These are phyloP conservation scores for Lyophyllum semitale DNA, from an alignment of 768 basidiomycete genomes.

Conservation along the genomic window DNA sequence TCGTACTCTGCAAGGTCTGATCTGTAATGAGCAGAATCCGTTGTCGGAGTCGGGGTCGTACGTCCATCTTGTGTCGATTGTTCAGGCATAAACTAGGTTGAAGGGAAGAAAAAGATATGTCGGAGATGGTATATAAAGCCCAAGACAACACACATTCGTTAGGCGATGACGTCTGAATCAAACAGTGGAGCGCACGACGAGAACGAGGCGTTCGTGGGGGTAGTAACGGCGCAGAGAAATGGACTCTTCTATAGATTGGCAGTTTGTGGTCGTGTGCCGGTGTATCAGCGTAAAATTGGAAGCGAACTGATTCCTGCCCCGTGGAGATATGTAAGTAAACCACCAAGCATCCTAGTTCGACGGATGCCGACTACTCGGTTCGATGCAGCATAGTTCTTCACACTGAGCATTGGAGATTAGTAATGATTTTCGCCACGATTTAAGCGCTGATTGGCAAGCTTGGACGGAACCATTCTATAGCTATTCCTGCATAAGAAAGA, in stretches of 20 bases:
- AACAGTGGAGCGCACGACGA: background rate
- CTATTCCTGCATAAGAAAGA: too few relatives aligned
- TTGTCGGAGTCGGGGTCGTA: background rate
- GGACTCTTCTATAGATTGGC: background rate
- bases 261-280: slow-evolving; percentile 19
- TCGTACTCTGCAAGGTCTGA: slow-evolving; percentile 29
- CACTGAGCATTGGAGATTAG: too few relatives aligned
- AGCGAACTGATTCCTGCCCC: background rate
- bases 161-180: background rate
- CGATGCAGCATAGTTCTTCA: too few relatives aligned
- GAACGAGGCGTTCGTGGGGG: background rate
- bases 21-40: slow-evolving; percentile 2
- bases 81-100: slow-evolving; percentile 6
- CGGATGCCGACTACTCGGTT: too few relatives aligned
- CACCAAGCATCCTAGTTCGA: background rate
- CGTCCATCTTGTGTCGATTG: background rate
- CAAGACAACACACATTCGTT: background rate
- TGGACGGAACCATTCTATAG: too few relatives aligned
- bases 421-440: too few relatives aligned
- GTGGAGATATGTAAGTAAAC: background rate
- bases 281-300: slow-evolving; percentile 5
- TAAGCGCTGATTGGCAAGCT: too few relatives aligned
- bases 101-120: background rate
- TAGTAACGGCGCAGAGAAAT: background rate
- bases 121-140: background rate